Evolutionary conservation across 768 basidiomycete genomes (phyloP).

Genomic region (Pseudohyphozyma bogoriensis): DNA sequence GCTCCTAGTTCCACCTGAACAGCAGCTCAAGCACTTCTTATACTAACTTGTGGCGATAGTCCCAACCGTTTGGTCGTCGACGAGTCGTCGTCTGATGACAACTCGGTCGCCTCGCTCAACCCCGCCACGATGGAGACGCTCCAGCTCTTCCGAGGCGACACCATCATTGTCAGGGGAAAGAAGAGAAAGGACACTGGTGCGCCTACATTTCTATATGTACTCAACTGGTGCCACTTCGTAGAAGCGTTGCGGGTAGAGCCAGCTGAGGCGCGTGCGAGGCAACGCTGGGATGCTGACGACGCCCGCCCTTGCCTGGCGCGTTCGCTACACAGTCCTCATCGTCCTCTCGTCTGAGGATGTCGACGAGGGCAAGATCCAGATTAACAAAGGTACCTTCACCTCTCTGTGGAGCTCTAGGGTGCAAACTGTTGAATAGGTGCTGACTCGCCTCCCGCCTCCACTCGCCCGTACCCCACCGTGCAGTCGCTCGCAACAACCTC

Average conservation of each 20-base stretch:
- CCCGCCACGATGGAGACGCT: slow-evolving; percentile 93
- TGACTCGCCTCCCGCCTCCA: background rate
- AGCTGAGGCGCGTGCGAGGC: background rate
- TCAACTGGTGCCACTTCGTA: background rate
- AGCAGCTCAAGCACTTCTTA: slow-evolving; percentile 21
- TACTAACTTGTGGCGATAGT: slow-evolving; percentile 41
- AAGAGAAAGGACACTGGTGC: slow-evolving; percentile 80
- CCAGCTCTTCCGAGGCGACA: slow-evolving; percentile 91
- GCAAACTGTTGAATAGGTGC: background rate
- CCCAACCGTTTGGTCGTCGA: slow-evolving; percentile 97
- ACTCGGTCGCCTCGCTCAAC: slow-evolving; percentile 93
- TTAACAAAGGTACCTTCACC: slow-evolving; percentile 76
- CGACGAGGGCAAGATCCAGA: slow-evolving; percentile 92
- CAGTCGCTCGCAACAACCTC: slow-evolving; percentile 95
- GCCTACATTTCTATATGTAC: background rate
- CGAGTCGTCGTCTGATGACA: slow-evolving; percentile 86
- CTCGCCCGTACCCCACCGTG: background rate
- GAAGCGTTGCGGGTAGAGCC: background rate
- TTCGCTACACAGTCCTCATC: slow-evolving; percentile 58
- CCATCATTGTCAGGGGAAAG: slow-evolving; percentile 68
- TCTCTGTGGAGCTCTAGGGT: background rate
- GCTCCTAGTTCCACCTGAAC: slow-evolving; percentile 39
- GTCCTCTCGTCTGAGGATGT: slow-evolving; percentile 91
- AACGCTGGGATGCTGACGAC: background rate
- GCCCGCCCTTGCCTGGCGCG: background rate